Evolutionary conservation across 495 filamentous ascomycete genomes (phyloP), one percentile per base, ranked within the genome.

Genomic region (Neurospora intermedia): DNA sequence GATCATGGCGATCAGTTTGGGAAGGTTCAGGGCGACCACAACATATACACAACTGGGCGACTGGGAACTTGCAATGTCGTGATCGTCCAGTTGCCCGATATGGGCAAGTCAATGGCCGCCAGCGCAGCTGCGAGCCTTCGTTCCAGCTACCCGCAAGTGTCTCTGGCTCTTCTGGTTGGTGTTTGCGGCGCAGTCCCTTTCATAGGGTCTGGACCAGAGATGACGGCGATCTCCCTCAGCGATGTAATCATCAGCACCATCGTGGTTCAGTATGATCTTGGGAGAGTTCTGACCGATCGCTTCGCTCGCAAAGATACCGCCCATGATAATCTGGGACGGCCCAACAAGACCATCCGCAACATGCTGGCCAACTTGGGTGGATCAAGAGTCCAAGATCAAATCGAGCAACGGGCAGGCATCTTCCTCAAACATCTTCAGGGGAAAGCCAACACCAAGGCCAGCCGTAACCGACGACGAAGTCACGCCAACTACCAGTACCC

Each of bases 241-340:
- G 84, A 87, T 74, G 82, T 86, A 1, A 77, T 86, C 23, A 81
- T 87, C 45, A 84, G 83, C 71, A 80, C 78, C 1, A 70, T 69
- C 8, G 38, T 76, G 2, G 73, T 85, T n/a, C 75, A 86, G 71
- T 83, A 82, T 71, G 80, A 83, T 69, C 80, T 82, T 73, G 83
- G 83, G 23, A 73, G 76, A 38, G 79, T 77, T 59, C 77, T 77
- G 42, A 77, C 79, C 40, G 71, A 82, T 69, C 70, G 82, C 70
- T 74, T 75, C 13, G 80, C 80, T 45, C 48, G 69, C n/a, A 83
- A 82, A 71, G 72, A 74, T 43, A 76, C 59, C 7, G 11, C 78
- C 16, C 73, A 79, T 31, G 77, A 85, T 23, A 80, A 41, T 23
- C 77, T 82, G 0, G 75, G 76, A 45, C 75, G 76, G 41, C 78